These are phyloP conservation scores for Ceratobasidium sp. DNA, from an alignment of 1,284 basidiomycete species.

Conservation along the genomic window DNA sequence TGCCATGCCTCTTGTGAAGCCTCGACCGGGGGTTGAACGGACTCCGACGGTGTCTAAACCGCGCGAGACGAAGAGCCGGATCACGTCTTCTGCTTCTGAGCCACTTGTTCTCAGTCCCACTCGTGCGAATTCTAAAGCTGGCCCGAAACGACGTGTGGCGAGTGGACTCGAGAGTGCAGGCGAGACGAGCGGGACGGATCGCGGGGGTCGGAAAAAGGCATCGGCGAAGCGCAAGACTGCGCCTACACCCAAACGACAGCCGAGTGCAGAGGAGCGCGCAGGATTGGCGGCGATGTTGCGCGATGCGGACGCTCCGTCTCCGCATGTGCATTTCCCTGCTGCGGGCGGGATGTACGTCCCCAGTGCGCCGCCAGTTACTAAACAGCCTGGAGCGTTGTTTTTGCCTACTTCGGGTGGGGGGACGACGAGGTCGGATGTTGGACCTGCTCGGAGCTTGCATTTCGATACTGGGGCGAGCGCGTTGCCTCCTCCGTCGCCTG, in stretches of 20 bases:
- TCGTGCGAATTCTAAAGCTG: background rate
- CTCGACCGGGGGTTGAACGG: background rate
- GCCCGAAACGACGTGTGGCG: too few relatives aligned
- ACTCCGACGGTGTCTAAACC: background rate
- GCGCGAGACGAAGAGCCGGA: background rate
- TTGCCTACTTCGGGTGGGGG: constrained; percentile 23
- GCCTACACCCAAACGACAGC: background rate
- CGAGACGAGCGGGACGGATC: constrained; percentile 16
- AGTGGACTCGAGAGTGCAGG: constrained; percentile 9
- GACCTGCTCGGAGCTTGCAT: constrained; percentile 19
- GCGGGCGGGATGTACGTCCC: constrained; percentile 15
- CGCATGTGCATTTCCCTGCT: constrained; percentile 34
- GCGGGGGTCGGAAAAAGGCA: background rate
- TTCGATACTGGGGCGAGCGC: constrained; percentile 9
- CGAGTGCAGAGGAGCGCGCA: constrained; percentile 9
- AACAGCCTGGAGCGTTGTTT: constrained; percentile 6
- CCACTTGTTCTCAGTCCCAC: constrained; percentile 12
- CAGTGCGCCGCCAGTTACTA: constrained; percentile 9
- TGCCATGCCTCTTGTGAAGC: background rate
- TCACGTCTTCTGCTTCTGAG: constrained; percentile 17
- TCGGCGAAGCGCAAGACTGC: constrained; percentile 6
- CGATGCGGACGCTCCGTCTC: constrained; percentile 20
- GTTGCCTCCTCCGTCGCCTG: constrained; percentile 10
- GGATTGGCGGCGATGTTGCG: constrained; percentile 30
- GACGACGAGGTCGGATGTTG: constrained; percentile 33